Evolutionary conservation across 768 basidiomycete genomes (phyloP).

Genomic region (Boletus sp.): DNA sequence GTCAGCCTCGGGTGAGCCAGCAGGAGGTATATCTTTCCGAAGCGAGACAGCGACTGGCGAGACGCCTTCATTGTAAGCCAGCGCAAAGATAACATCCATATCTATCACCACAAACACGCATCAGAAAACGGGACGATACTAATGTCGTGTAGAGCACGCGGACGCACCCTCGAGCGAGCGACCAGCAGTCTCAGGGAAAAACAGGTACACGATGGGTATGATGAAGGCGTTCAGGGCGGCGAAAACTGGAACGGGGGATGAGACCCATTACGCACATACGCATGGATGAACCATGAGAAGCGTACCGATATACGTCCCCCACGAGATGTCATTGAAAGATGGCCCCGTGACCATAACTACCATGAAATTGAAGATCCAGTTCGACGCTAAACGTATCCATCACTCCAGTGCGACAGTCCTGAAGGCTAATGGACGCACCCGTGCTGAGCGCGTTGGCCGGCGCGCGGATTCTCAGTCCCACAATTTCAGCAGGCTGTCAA

Average conservation of each 20-base stretch:
- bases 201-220: constrained; percentile 54
- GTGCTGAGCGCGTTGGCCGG: constrained; percentile 65
- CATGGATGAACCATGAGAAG: neutral
- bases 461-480: constrained; percentile 57
- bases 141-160: neutral
- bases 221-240: constrained; percentile 55
- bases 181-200: constrained; percentile 60
- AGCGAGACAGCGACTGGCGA: constrained; percentile 44
- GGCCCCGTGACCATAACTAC: constrained; percentile 61
- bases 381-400: constrained; percentile 26
- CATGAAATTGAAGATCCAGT: constrained; percentile 59
- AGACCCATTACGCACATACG: neutral
- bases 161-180: constrained; percentile 52
- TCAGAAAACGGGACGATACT: neutral
- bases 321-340: constrained; percentile 54
- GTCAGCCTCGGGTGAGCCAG: constrained; percentile 45
- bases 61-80: constrained; percentile 42
- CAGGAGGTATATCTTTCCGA: constrained; percentile 42
- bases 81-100: constrained; percentile 47
- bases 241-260: constrained; percentile 36
- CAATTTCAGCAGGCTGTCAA: constrained; percentile 59
- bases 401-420: neutral
- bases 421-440: constrained; percentile 18
- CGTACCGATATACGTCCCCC: constrained; percentile 58
- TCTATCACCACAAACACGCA: constrained; percentile 19